These are phyloP conservation scores for Capsicum chinense DNA, from an alignment of 257 asterid species.

Conservation along the genomic window DNA sequence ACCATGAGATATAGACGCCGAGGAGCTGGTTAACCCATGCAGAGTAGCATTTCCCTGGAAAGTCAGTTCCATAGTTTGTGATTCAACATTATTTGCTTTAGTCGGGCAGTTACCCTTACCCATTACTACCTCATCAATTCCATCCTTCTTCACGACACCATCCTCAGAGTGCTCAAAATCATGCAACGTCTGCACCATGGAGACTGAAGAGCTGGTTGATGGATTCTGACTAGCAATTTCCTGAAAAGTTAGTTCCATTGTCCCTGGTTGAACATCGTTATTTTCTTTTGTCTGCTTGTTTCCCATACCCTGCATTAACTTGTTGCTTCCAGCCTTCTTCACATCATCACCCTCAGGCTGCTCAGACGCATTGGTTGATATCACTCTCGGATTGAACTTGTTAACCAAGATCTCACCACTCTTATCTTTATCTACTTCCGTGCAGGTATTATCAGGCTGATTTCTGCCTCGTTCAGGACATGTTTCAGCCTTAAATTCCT, in stretches of 20 bases:
- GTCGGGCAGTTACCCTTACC: not conserved
- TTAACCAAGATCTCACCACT: conserved; percentile 41
- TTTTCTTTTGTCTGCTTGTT: conserved; percentile 40
- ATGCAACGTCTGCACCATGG: conserved; percentile 58
- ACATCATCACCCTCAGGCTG: conserved; percentile 43
- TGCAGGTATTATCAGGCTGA: conserved; percentile 41
- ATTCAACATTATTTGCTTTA: conserved; percentile 24
- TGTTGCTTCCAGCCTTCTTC: conserved; percentile 43
- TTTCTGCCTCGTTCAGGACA: conserved; percentile 41
- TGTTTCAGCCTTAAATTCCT: conserved; percentile 41
- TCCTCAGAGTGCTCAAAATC: conserved; percentile 43
- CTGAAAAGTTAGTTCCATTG: conserved; percentile 51
- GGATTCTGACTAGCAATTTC: conserved; percentile 52
- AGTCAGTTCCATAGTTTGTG: conserved; percentile 6
- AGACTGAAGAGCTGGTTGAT: conserved; percentile 50
- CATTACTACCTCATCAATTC: conserved; percentile 37
- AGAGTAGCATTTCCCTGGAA: conserved; percentile 22
- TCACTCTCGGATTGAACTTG: conserved; percentile 41
- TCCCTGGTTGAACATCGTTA: conserved; percentile 45
- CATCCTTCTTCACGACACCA: conserved; percentile 6
- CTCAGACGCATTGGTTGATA: conserved; percentile 44
- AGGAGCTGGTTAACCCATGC: conserved; percentile 12
- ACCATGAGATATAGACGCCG: conserved; percentile 42
- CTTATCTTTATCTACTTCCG: conserved; percentile 40
- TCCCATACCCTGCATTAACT: conserved; percentile 44